phyloP scores from a whole-genome alignment of 805 yeast species.

The Metschnikowia picachoensis region DNA sequence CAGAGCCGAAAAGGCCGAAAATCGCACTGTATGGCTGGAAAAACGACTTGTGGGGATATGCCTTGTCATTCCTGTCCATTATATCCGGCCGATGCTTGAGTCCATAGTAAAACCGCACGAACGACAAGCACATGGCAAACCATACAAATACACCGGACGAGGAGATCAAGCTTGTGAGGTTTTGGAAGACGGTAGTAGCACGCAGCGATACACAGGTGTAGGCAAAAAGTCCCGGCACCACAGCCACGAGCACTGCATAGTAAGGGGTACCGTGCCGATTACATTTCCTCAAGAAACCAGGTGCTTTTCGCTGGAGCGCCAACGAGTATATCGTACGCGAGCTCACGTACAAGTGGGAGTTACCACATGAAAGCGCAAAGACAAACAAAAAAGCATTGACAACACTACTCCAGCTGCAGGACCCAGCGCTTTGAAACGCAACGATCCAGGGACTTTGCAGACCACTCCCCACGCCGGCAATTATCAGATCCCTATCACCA shows the following conservation, averaged over 20 bases:
- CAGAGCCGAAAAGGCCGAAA: conserved; percentile 55
- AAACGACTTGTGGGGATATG: conserved; percentile 67
- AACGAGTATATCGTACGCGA: conserved; percentile 42
- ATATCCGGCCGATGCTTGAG: conserved; percentile 60
- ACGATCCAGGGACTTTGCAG: conserved; percentile 45
- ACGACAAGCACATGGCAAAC: conserved; percentile 68
- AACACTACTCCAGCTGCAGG: conserved; percentile 35
- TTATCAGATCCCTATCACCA: not conserved
- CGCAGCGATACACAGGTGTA: conserved; percentile 54
- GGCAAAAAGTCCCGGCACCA: conserved; percentile 56
- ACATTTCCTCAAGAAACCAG: conserved; percentile 56
- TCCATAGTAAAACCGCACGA: conserved; percentile 61
- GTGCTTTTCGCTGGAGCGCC: conserved; percentile 53
- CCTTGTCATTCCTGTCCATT: conserved; percentile 55
- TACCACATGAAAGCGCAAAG: conserved; percentile 44
- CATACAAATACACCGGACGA: conserved; percentile 77
- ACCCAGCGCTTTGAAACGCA: conserved; percentile 38
- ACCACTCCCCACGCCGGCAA: conserved; percentile 30
- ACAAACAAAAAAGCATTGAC: conserved; percentile 45
- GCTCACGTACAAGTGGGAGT: conserved; percentile 41
- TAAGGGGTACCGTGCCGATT: conserved; percentile 69
- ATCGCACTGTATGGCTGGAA: conserved; percentile 67
- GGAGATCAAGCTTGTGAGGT: conserved; percentile 63
- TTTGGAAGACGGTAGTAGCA: conserved; percentile 62
- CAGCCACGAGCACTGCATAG: conserved; percentile 61